phyloP scores from a whole-genome alignment of 2,329 filamentous ascomycete genomes.

The Harringtonia lauricola region DNA sequence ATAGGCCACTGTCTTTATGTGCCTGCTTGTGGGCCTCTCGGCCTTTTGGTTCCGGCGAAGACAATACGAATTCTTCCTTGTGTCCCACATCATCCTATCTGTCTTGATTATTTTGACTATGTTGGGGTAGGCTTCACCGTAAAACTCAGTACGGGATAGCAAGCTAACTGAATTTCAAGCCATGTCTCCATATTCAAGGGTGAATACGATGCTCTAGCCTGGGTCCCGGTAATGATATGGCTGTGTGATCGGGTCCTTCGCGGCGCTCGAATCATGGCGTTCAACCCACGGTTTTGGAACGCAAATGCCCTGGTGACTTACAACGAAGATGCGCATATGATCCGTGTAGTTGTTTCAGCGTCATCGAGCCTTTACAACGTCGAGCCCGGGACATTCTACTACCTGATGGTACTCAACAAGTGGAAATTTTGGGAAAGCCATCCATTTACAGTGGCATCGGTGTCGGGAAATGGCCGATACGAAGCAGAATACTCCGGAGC shows the following conservation, averaged over 20 bases:
- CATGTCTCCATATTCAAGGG: slow-evolving; percentile 31
- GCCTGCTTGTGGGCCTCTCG: slow-evolving; percentile 32
- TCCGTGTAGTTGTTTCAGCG: slow-evolving; percentile 27
- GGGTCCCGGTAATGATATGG: slow-evolving; percentile 8
- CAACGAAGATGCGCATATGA: slow-evolving; percentile 26
- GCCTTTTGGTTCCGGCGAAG: slow-evolving; percentile 39
- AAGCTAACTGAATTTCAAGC: background rate
- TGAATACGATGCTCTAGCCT: slow-evolving; percentile 24
- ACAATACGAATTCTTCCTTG: slow-evolving; percentile 39
- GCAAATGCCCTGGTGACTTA: slow-evolving; percentile 22
- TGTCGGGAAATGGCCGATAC: too few species aligned
- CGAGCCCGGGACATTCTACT: slow-evolving; percentile 31
- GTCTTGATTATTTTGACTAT: slow-evolving; percentile 26
- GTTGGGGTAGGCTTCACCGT: slow-evolving; percentile 2
- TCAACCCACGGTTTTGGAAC: slow-evolving; percentile 19
- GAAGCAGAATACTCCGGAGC: too few species aligned
- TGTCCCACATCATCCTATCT: slow-evolving; percentile 28
- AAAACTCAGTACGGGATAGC: too few species aligned
- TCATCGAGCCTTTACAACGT: slow-evolving; percentile 16
- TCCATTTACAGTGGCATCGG: slow-evolving; percentile 30
- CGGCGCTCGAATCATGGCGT: slow-evolving; percentile 27
- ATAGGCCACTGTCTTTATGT: slow-evolving; percentile 32
- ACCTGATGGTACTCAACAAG: slow-evolving; percentile 29
- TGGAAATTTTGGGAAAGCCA: slow-evolving; percentile 35
- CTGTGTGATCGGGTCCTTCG: slow-evolving; percentile 18